A percentile compares a stretch with the other conserved stretches of the same genome.
Conservation (phyloP, 768 basidiomycete genomes). For the Psilocybe sp. region DNA sequence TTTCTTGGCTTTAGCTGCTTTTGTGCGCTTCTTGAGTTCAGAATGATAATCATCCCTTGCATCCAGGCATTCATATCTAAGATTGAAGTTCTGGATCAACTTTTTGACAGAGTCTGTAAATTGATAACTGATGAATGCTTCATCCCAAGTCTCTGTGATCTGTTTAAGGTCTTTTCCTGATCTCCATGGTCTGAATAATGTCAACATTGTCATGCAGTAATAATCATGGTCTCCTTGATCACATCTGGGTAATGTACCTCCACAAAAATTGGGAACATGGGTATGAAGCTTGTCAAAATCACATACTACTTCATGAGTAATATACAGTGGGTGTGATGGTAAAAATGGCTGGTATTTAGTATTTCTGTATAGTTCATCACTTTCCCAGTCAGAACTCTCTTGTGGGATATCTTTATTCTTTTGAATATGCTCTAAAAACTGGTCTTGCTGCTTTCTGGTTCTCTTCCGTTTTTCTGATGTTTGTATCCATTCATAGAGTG, state of each 20-base stretch:
- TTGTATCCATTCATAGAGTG: constrained; percentile 26
- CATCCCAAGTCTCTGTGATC: constrained; percentile 17
- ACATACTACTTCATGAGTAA: constrained; percentile 18
- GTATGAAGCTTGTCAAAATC: neutral
- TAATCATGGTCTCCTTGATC: constrained; percentile 28
- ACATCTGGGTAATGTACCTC: constrained; percentile 21
- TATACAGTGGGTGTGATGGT: constrained; percentile 17
- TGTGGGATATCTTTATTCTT: too few species aligned
- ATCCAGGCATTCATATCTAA: constrained; percentile 34
- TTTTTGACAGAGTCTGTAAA: constrained; percentile 14
- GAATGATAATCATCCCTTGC: constrained; percentile 28
- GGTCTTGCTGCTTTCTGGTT: too few species aligned
- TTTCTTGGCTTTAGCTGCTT: neutral
- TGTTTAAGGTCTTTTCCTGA: constrained; percentile 16
- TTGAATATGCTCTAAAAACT: too few species aligned
- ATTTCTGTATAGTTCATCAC: neutral
- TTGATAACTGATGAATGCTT: constrained; percentile 12
- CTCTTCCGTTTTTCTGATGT: neutral
- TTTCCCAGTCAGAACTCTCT: too few species aligned
- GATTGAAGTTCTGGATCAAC: constrained; percentile 27
- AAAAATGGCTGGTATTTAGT: constrained; percentile 9
- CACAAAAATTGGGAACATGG: constrained; percentile 26
- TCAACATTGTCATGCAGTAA: constrained; percentile 30
- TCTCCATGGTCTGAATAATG: constrained; percentile 27
- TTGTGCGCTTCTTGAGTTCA: constrained; percentile 10